Percentiles rank a stretch among this genome's conserved stretches.
Evolutionary conservation across 768 basidiomycete species (phyloP).

Genomic region (Macrolepiota dolichaula): DNA sequence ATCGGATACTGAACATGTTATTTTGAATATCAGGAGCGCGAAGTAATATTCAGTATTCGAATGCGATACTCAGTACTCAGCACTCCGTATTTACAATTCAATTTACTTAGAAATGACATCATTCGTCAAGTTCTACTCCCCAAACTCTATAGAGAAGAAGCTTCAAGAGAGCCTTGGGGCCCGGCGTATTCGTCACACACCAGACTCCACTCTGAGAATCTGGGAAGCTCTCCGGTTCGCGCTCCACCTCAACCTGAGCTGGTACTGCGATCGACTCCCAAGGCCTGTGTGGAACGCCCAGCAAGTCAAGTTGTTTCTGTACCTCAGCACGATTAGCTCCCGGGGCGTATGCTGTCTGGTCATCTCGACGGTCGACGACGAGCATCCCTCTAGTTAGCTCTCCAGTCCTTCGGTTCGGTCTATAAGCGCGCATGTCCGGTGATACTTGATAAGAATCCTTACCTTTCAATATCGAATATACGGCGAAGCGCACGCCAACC

Average conservation of each 20-base stretch:
- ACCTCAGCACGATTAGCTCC: slow-evolving; percentile 64
- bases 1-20: slow-evolving; percentile 20
- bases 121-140: slow-evolving; percentile 6
- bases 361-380: slow-evolving; percentile 74
- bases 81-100: no score
- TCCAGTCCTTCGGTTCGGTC: slow-evolving; percentile 44
- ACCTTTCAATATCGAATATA: slow-evolving; percentile 72
- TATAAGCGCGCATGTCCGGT: neutral
- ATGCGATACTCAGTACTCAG: no score
- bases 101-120: neutral
- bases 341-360: slow-evolving; percentile 58
- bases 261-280: slow-evolving; percentile 54
- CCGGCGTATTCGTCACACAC: slow-evolving; percentile 64
- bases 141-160: slow-evolving; percentile 14
- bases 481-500: slow-evolving; percentile 59
- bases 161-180: slow-evolving; percentile 38
- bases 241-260: slow-evolving; percentile 50
- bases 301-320: slow-evolving; percentile 48
- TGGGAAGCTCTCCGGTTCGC: slow-evolving; percentile 4
- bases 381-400: slow-evolving; percentile 87
- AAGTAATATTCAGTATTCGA: no score
- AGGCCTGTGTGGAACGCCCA: slow-evolving; percentile 25
- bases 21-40: slow-evolving; percentile 15
- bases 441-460: slow-evolving; percentile 5
- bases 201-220: slow-evolving; percentile 30